Evolutionary conservation across 2,329 filamentous ascomycete species (phyloP), one percentile per base, ranked within the genome.

Genomic region (Pseudovirgaria hyperparasitica): DNA sequence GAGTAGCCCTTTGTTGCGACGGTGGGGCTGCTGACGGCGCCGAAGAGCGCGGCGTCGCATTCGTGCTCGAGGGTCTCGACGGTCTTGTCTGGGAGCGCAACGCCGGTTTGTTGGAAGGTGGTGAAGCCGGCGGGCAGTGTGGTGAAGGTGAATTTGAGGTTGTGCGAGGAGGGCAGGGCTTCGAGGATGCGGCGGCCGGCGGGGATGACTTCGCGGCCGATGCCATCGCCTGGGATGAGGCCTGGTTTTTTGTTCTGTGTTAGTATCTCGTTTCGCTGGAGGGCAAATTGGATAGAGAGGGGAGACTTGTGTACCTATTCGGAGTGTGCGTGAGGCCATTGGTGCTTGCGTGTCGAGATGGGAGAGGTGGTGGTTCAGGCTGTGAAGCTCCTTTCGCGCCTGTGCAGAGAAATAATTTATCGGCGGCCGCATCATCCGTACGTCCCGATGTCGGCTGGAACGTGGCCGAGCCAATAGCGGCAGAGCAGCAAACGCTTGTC

Each of bases 201-300:
- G 40, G 90, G 90, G 58, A 98, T 96, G 55, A 98, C 90, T 63
- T 98, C 90, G 54, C 82, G 82, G 60, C 90, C 90, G 61, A 98
- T 98, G 59, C 90, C 90, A 62, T 98, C 90, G 51, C 90, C 90
- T 46, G 90, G 82, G 54, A 98, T 96, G 46, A 96, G 81, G 55
- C 86, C 86, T 92, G 37, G 13, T 9, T n/a, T n/a, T n/a, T 5
- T 16, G 12, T 9, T 20, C 22, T 18, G 9, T 10, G 12, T 26
- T 15, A 19, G n/a, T 6, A 6, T 9, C 6, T 10, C 10, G 15
- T n/a, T n/a, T n/a, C n/a, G n/a, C n/a, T n/a, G n/a, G n/a, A n/a
- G n/a, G n/a, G n/a, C n/a, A n/a, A 9, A 15, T 18, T 17, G 14
- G 6, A 7, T 10, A 16, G 5, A 18, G 6, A 9, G 15, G 19